Conservation (phyloP, 1,284 basidiomycete genomes). For the Apiotrichum mycotoxinovorans region DNA sequence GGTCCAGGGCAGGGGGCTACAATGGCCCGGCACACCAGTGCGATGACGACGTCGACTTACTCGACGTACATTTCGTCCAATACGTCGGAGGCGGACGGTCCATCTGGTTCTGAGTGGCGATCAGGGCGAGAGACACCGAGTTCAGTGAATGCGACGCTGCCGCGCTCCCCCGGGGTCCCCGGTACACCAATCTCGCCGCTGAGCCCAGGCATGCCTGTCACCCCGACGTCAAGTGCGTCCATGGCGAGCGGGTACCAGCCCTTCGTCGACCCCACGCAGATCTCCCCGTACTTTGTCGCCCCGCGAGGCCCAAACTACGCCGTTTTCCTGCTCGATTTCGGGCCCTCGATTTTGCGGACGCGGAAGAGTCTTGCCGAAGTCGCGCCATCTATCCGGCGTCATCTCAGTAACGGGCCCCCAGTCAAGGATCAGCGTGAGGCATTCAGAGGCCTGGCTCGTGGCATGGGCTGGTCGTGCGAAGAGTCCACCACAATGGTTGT, state of each 20-base stretch:
- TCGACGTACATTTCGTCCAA: neutral
- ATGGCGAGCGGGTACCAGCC: too few species aligned
- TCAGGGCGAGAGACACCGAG: too few species aligned
- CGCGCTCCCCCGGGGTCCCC: neutral
- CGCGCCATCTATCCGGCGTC: neutral
- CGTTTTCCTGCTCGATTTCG: conserved; percentile 1
- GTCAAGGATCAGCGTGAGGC: neutral
- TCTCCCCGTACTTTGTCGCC: neutral
- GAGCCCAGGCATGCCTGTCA: neutral
- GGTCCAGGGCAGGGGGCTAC: neutral
- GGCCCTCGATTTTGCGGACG: neutral
- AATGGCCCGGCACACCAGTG: neutral
- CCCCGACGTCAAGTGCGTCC: neutral
- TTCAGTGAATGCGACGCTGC: too few species aligned
- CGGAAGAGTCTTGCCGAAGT: neutral
- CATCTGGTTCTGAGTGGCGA: neutral
- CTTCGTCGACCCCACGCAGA: neutral
- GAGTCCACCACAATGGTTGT: neutral
- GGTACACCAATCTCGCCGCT: neutral
- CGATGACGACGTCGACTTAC: neutral
- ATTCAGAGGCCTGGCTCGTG: neutral
- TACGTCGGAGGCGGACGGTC: neutral
- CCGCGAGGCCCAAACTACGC: neutral
- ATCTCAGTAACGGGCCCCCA: neutral
- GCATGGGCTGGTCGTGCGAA: neutral